These are phyloP conservation scores for Eucalyptus sp. DNA, from an alignment of 345 rosid genomes.

Conservation along the genomic window DNA sequence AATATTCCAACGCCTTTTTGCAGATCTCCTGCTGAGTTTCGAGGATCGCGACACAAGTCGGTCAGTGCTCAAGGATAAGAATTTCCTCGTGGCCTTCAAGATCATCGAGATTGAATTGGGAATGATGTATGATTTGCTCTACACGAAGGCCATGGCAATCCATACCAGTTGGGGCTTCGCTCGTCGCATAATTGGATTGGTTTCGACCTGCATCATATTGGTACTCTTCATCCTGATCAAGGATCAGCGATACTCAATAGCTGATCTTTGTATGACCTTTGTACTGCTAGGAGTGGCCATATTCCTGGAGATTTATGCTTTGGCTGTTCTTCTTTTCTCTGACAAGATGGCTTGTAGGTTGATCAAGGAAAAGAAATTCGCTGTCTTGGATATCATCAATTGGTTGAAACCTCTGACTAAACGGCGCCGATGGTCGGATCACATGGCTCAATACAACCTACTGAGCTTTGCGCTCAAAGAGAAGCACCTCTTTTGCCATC, in stretches of 20 bases:
- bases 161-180: not conserved
- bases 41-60: not conserved
- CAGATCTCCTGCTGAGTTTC: not conserved
- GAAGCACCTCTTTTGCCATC: not conserved
- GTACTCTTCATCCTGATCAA: not conserved
- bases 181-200: not conserved
- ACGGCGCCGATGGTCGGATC: not conserved
- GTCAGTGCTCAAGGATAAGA: not conserved
- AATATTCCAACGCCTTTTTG: not conserved
- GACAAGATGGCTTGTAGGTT: not conserved
- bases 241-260: not conserved
- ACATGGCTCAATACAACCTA: not conserved
- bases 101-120: slow-evolving; percentile 26
- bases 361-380: not conserved
- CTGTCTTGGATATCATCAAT: not conserved
- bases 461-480: not conserved
- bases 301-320: not conserved
- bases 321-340: not conserved
- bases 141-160: slow-evolving; percentile 29
- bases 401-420: not conserved
- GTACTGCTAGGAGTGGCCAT: not conserved
- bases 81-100: not conserved
- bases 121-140: slow-evolving; percentile 27
- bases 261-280: not conserved
- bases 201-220: not conserved